Base-by-base conservation (phyloP, 805 yeast species). In the Candida orba region DNA sequence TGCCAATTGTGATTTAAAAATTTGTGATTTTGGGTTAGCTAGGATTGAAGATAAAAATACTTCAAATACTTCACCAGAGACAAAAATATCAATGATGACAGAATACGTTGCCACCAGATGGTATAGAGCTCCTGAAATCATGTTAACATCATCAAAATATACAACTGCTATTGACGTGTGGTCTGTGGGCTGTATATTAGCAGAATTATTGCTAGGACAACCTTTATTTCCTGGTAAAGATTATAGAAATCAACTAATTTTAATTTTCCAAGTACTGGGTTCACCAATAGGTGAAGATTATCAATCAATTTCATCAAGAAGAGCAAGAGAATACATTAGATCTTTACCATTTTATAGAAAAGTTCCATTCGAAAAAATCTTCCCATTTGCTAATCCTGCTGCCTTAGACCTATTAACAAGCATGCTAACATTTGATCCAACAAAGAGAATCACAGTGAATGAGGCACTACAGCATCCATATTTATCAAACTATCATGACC, bases 31-130 rank as follows among this genome's bases (percentile, higher is more conserved):
- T 63, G 98, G 98, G 0, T 71, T 91, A 37, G 96, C 98, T 2
- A 68, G 74, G 40, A 64, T 67, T 34, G 66, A 62, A 22, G 60
- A 57, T 12, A 55, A 56, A 15, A 18, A 34, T 15, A 44, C 44
- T 1, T 53, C 50, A 18, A 42, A 43, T 45, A 85, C 18, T 73
- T 78, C 46, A 78, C 87, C 32, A 70, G 76, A 46, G 69, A 68
- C 43, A 81, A 81, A 54, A 81, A 79, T 58, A 75, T 78, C 87
- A 6, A 81, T 80, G 61, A 84, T 91, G 95, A 91, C 98, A 3
- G 98, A 91, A 64, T 91, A 91, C 60, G 98, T 91, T 36, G 98
- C 98, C 9, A 91, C 98, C 4, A 71, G 98, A 52, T 91, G 98
- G 97, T 91, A 91, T 64, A 72, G 98, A 44, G 98, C 98, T 1